A percentile compares a stretch with the other conserved stretches of the same genome.
Conservation (phyloP, 495 filamentous ascomycete species). For the Penicillium salamii region DNA sequence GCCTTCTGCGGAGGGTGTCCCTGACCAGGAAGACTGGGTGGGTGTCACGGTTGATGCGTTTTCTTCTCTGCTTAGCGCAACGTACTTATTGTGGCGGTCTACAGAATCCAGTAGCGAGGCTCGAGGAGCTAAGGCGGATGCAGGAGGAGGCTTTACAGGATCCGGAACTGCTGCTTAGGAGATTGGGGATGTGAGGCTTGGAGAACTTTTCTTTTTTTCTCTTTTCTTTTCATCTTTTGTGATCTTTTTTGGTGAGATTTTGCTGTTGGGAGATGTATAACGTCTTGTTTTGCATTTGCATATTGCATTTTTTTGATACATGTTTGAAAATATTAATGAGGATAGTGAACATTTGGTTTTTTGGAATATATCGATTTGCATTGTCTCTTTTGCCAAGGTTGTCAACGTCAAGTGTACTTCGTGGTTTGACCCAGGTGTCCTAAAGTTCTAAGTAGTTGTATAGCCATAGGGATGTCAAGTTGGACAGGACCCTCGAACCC, state of each 20-base stretch:
- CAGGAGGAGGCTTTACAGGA: constrained; percentile 57
- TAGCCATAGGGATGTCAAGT: no score
- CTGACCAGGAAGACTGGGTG: constrained; percentile 86
- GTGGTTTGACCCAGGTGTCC: no score
- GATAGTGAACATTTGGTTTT: not conserved
- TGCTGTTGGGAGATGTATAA: not conserved
- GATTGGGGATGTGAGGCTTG: not conserved
- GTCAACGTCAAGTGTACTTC: no score
- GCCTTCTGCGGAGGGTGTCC: constrained; percentile 78
- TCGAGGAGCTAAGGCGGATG: constrained; percentile 64
- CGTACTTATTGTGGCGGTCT: constrained; percentile 59
- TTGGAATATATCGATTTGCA: no score
- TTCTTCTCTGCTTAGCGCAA: constrained; percentile 49
- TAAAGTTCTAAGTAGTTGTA: no score
- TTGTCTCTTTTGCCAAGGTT: no score
- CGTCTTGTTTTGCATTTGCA: constrained; percentile 11
- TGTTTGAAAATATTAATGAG: constrained; percentile 1
- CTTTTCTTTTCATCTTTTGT: not conserved
- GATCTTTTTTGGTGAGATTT: not conserved
- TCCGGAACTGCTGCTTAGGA: constrained; percentile 17
- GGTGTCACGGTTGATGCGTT: constrained; percentile 60
- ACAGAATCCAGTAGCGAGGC: constrained; percentile 68
- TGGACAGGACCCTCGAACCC: no score
- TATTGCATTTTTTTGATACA: constrained; percentile 1
- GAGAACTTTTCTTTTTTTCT: not conserved